Evolutionary conservation across 768 basidiomycete species (phyloP), one percentile per base, ranked within the genome.

Genomic region (Clitopilus hobsonii): DNA sequence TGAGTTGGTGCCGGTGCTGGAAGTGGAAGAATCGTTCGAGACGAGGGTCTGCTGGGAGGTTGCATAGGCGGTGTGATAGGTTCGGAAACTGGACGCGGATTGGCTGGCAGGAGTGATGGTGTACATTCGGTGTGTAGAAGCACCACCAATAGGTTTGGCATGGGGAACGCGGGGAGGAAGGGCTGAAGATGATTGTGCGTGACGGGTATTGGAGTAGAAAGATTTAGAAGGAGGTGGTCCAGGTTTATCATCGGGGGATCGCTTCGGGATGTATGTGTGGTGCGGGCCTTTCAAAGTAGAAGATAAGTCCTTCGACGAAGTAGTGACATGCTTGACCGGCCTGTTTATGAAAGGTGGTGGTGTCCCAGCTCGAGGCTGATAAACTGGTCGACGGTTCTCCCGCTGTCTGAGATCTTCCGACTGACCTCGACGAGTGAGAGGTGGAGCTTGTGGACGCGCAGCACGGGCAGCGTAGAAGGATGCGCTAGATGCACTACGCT

Each of bases 401-500:
- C 8, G 16, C 41, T 20, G n/a, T 18, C 22, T 11, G n/a, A 45
- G n/a, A 20, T 45, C 41, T 23, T 45, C 41, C 11, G 41, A 45
- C n/a, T 45, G 8, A 18, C 41, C 41, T 10, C 41, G 41, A 10
- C 41, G 41, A 11, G 41, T 10, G 22, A 20, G 3, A 18, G 18
- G n/a, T 10, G 22, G 18, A 20, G 22, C n/a, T 23, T 11, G 18
- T 20, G 41, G 41, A 3, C 41, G 41, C n/a, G n/a, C n/a, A 23
- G 2, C 22, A 3, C n/a, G 41, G 20, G 20, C 28, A 2, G 50
- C 29, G 51, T 54, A 54, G 1, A 47, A 26, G 29, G 55, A 56
- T 1, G 29, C 48, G 32, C 53, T 56, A 13, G 60, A 58, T 11
- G 48, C 20, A 51, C 57, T 56, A 10, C 60, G 57, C 23, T 51